Evolutionary conservation across 192 early-diverging fungal species (phyloP), one percentile per base, ranked within the genome.

Genomic region (Glomus cerebriforme): DNA sequence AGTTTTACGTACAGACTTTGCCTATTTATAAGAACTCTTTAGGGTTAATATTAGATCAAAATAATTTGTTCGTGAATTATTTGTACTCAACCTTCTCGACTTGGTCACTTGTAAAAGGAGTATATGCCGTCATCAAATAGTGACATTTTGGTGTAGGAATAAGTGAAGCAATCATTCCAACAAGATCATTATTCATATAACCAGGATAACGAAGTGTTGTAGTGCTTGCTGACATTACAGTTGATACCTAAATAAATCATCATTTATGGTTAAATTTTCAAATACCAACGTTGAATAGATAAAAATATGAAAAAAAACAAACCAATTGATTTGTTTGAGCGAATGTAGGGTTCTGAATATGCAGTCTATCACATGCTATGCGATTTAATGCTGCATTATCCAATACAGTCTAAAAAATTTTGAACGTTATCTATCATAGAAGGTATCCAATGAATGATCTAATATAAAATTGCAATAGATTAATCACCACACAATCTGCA

Each of bases 101-200:
- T 58, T 93, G 92, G 77, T 96, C 96, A 67, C 95, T 95, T 7
- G 96, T 95, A 73, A 99, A 99, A 19, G 98, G 98, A 60, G 98
- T 99, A 83, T 98, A 99, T 10, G 93, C 92, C 1, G 98, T 99
- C 71, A 91, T 93, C 49, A 99, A 86, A 82, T 92, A 99, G 81
- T 99, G 98, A 81, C 98, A 99, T 67, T 96, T 91, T 12, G 98
- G 98, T n/a, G 97, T 98, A 0, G 98, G 98, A 71, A 99, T 98
- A 69, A 99, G 88, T 19, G 97, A 96, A 2, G 98, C 93, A 27
- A 98, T 89, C 81, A 99, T 92, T 72, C 96, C 93, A 8, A 97
- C 96, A 62, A 99, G 88, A 81, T 99, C 97, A 83, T 99, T 99
- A 88, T 99, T 98, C 98, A 99, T 99, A 83, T 98, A 99, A 74